Evolutionary conservation across 371 early-diverging fungal species (phyloP).

Genomic region (Mucor sp.): DNA sequence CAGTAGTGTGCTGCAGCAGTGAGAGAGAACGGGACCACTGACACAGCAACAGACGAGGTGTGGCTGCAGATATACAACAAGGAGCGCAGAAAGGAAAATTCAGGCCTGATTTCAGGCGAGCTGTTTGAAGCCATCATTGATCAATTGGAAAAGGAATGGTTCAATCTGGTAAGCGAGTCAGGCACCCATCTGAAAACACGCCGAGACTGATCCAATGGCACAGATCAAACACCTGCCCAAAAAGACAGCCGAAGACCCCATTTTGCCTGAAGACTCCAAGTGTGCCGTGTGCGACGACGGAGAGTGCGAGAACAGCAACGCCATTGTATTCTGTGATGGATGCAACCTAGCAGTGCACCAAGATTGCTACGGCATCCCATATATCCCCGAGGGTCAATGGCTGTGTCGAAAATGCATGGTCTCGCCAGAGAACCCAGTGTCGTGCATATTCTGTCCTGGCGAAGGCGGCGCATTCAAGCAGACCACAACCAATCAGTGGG

Average conservation of each 20-base stretch:
- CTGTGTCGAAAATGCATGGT: constrained; percentile 97
- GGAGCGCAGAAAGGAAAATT: constrained; percentile 58
- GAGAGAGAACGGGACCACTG: no score
- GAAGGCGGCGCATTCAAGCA: constrained; percentile 98
- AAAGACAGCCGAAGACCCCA: constrained; percentile 31
- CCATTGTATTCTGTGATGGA: constrained; percentile 99
- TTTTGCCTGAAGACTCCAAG: constrained; percentile 75
- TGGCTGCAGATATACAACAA: constrained; percentile 80
- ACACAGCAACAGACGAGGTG: constrained; percentile 43
- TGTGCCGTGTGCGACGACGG: constrained; percentile 97
- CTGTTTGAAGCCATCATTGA: constrained; percentile 92
- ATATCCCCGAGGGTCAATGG: constrained; percentile 99
- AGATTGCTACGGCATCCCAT: constrained; percentile 99
- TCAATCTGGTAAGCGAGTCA: constrained; percentile 67
- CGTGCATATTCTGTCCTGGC: constrained; percentile 93
- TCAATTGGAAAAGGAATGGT: constrained; percentile 96
- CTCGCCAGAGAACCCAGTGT: constrained; percentile 86
- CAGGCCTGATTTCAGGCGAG: constrained; percentile 56
- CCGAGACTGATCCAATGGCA: not conserved
- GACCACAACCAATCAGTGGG: constrained; percentile 92
- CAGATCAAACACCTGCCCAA: constrained; percentile 49
- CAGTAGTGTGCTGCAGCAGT: not conserved
- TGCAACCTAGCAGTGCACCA: constrained; percentile 99
- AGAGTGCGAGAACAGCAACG: constrained; percentile 96
- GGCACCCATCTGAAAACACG: not conserved